These are phyloP conservation scores for Houttuynia cordata DNA, from an alignment of 164 flowering plant species.

Conservation along the genomic window DNA sequence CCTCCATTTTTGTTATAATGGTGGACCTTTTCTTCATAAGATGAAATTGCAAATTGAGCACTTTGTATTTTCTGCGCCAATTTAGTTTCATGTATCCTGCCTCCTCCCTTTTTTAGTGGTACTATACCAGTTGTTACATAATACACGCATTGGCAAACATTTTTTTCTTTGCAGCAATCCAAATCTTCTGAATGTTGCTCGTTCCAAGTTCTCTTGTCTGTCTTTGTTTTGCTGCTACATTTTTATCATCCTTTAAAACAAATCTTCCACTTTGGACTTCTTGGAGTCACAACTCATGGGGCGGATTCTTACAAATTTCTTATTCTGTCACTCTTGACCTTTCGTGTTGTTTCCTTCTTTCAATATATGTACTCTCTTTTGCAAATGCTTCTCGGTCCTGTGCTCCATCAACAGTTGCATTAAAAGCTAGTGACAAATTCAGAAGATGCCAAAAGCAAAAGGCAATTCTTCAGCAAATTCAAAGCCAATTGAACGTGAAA, in stretches of 20 bases:
- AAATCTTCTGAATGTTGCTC: neutral
- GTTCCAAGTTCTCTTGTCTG: slow-evolving; percentile 21
- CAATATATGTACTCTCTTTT: slow-evolving; percentile 50
- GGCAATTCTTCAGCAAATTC: slow-evolving; percentile 23
- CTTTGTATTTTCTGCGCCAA: neutral
- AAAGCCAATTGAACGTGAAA: slow-evolving; percentile 35
- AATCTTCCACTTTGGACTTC: slow-evolving; percentile 37
- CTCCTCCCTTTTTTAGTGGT: neutral
- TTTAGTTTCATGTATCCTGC: neutral
- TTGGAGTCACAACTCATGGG: slow-evolving; percentile 54
- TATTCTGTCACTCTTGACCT: slow-evolving; percentile 58
- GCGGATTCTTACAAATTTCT: slow-evolving; percentile 38
- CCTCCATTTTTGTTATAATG: neutral
- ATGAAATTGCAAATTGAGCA: neutral
- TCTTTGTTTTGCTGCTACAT: slow-evolving; percentile 25
- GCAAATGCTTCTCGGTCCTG: slow-evolving; percentile 69
- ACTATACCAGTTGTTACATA: neutral
- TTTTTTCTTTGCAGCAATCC: neutral
- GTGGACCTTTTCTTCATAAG: neutral
- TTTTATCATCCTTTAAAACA: slow-evolving; percentile 28
- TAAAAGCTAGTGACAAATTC: slow-evolving; percentile 44
- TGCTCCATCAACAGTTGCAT: slow-evolving; percentile 60
- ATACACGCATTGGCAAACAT: neutral
- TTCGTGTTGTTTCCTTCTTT: slow-evolving; percentile 63
- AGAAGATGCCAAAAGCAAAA: slow-evolving; percentile 65